These are phyloP conservation scores for Nowakowskiella sp. DNA, from an alignment of 192 early-diverging fungal genomes.

Conservation along the genomic window DNA sequence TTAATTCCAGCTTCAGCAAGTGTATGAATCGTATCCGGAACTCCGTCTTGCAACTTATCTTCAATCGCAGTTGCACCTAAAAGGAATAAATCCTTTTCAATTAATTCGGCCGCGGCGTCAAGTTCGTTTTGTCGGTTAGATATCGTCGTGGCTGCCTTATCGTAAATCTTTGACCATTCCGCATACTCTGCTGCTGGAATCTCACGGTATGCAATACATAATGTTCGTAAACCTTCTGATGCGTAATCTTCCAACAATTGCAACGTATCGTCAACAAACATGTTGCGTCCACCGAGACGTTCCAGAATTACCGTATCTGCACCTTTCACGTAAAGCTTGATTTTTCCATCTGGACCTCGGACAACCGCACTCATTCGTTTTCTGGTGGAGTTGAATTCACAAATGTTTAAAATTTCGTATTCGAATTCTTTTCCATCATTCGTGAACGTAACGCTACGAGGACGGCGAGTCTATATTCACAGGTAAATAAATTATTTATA, in stretches of 20 bases:
- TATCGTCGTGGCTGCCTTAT: conserved; percentile 78
- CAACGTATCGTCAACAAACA: conserved; percentile 64
- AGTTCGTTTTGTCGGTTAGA: conserved; percentile 78
- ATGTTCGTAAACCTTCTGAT: conserved; percentile 88
- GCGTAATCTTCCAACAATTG: conserved; percentile 89
- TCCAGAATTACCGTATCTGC: conserved; percentile 97
- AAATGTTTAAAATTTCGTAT: conserved; percentile 89
- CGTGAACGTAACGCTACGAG: conserved; percentile 39
- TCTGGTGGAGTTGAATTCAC: conserved; percentile 98
- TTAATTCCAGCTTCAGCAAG: conserved; percentile 91
- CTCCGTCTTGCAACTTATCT: conserved; percentile 96
- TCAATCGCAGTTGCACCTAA: conserved; percentile 98
- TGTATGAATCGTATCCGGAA: conserved; percentile 96
- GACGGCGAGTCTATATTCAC: conserved; percentile 37
- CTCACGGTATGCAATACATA: conserved; percentile 92
- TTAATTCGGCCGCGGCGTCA: conserved; percentile 88
- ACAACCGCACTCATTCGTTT: conserved; percentile 96
- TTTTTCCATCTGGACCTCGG: conserved; percentile 70
- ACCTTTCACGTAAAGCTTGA: conserved; percentile 92
- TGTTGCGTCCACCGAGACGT: conserved; percentile 61
- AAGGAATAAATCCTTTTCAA: conserved; percentile 86
- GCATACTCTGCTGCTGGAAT: conserved; percentile 81
- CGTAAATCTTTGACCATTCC: conserved; percentile 73
- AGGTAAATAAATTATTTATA: not conserved
- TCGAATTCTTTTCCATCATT: conserved; percentile 47